Evolutionary conservation across 2,329 filamentous ascomycete species (phyloP).

Genomic region (Penicillium brasilianum): DNA sequence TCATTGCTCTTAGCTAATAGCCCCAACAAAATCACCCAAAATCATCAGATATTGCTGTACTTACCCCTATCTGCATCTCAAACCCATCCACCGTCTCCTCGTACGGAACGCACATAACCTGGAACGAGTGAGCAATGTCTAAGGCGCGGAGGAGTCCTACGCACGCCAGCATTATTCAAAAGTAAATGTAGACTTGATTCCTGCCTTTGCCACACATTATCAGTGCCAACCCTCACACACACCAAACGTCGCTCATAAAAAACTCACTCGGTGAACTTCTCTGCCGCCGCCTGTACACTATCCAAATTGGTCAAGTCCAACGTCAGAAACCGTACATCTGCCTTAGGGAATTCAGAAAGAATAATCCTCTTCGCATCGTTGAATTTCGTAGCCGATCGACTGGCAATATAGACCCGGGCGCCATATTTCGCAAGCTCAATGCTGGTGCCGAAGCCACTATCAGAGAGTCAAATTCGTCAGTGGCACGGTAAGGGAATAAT

Average conservation of each 20-base stretch:
- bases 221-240: too few relatives aligned
- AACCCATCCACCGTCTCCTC: too few relatives aligned
- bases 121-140: too few relatives aligned
- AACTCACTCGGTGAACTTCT: too few relatives aligned
- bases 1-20: constrained; percentile 44
- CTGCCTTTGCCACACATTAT: too few relatives aligned
- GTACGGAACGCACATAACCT: too few relatives aligned
- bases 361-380: constrained; percentile 36
- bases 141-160: too few relatives aligned
- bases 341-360: constrained; percentile 30
- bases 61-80: constrained; percentile 33
- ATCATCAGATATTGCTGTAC: constrained; percentile 42
- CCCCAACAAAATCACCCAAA: too few relatives aligned
- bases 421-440: constrained; percentile 44
- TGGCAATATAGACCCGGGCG: constrained; percentile 47
- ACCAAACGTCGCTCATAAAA: too few relatives aligned
- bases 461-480: background rate
- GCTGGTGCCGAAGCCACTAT: constrained; percentile 44
- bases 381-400: constrained; percentile 43
- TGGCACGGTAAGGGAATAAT: background rate
- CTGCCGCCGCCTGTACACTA: too few relatives aligned
- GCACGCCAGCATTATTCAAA: too few relatives aligned
- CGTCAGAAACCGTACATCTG: constrained; percentile 26
- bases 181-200: too few relatives aligned
- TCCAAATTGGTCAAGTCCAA: constrained; percentile 24